Conservation (phyloP, 1,139 yeast genomes). For the Taphrina flavorubra region DNA sequence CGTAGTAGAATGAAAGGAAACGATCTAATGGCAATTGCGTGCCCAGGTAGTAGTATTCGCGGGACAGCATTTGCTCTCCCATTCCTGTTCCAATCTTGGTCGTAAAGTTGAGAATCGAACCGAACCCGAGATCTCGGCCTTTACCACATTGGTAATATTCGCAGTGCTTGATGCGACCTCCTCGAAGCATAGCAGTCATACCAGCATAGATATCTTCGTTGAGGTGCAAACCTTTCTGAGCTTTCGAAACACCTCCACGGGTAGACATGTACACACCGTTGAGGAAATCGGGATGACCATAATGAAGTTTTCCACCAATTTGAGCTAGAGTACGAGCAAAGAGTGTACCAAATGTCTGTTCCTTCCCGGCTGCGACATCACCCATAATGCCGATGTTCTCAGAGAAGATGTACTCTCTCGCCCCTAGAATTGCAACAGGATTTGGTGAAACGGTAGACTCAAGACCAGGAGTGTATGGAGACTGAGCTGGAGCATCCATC, state of each 20-base stretch:
- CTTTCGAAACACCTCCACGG: conserved; percentile 99
- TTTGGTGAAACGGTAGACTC: conserved; percentile 54
- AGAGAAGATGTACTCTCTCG: conserved; percentile 98
- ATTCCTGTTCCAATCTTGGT: conserved; percentile 99
- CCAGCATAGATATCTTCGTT: conserved; percentile 99
- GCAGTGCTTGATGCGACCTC: conserved; percentile 99
- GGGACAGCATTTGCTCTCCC: conserved; percentile 99
- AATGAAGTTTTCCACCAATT: conserved; percentile 98
- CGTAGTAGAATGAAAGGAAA: conserved; percentile 95
- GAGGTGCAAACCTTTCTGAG: conserved; percentile 96
- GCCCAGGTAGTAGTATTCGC: conserved; percentile 97
- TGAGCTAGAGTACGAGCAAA: conserved; percentile 97
- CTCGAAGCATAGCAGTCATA: conserved; percentile 96
- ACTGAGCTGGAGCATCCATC: conserved; percentile 68
- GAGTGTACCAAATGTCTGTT: conserved; percentile 98
- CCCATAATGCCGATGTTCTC: conserved; percentile 98
- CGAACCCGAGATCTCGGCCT: conserved; percentile 99
- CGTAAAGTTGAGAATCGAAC: conserved; percentile 96
- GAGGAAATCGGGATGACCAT: conserved; percentile 99
- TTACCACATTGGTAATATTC: conserved; percentile 99
- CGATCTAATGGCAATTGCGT: conserved; percentile 97
- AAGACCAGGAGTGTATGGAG: conserved; percentile 57
- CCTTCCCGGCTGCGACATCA: conserved; percentile 99
- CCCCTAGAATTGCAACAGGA: conserved; percentile 99
- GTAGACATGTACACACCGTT: conserved; percentile 94